Percentiles rank a stretch among this genome's conserved stretches.
phyloP scores from a whole-genome alignment of 1,284 basidiomycete genomes.

The Athelia sp. region DNA sequence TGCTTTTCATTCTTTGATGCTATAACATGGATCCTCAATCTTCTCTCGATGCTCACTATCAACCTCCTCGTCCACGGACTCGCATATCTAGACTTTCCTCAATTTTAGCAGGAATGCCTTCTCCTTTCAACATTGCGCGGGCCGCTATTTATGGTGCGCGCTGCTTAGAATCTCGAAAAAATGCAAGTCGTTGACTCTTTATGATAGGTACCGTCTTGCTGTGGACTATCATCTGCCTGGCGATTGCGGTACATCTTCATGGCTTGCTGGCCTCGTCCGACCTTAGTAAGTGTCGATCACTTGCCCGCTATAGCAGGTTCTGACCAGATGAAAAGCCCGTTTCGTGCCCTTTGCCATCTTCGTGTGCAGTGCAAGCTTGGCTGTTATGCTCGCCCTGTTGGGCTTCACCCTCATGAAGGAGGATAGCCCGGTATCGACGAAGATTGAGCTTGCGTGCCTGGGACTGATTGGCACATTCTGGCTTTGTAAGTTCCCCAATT shows the following conservation, averaged over 20 bases:
- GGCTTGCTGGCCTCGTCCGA: constrained; percentile 64
- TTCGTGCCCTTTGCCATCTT: constrained; percentile 82
- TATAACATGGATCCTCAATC: constrained; percentile 31
- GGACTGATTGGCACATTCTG: constrained; percentile 72
- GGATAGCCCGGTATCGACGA: constrained; percentile 73
- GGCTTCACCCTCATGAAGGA: constrained; percentile 43
- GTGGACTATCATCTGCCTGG: constrained; percentile 71
- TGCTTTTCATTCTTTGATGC: constrained; percentile 15
- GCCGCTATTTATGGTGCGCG: constrained; percentile 55
- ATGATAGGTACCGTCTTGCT: constrained; percentile 52
- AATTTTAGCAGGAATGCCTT: constrained; percentile 31
- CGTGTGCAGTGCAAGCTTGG: constrained; percentile 61
- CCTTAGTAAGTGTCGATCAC: constrained; percentile 52
- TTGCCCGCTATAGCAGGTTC: constrained; percentile 4
- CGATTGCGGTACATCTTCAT: constrained; percentile 72
- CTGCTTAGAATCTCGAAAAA: neutral
- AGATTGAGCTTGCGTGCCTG: constrained; percentile 65
- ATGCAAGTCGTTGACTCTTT: constrained; percentile 8
- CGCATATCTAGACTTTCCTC: constrained; percentile 10
- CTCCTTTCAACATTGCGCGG: constrained; percentile 61
- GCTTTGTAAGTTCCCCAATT: constrained; percentile 49
- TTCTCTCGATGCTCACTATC: constrained; percentile 21
- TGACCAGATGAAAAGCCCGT: constrained; percentile 45
- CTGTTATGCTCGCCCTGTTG: constrained; percentile 64
- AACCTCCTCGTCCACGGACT: constrained; percentile 13